phyloP scores from a whole-genome alignment of 805 yeast genomes.

The Wickerhamiella spandovensis region DNA sequence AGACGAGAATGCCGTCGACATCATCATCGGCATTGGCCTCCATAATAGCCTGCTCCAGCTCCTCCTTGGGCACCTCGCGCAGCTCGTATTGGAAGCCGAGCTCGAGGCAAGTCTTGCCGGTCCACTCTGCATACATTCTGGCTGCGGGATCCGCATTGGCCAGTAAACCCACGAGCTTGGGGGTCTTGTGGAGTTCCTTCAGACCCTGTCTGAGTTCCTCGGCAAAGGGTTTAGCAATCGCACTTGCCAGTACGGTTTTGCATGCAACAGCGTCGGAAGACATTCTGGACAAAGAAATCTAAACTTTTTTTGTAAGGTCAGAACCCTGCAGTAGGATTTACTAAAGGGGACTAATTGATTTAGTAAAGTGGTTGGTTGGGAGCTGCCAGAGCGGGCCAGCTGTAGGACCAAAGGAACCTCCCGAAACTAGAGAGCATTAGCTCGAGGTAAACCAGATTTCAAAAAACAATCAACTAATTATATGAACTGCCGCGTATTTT shows the following conservation, averaged over 20 bases:
- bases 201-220: slow-evolving; percentile 58
- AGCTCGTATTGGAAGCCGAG: slow-evolving; percentile 79
- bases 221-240: slow-evolving; percentile 68
- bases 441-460: too few species aligned
- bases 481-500: too few species aligned
- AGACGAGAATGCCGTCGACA: slow-evolving; percentile 90
- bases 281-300: not conserved
- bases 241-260: slow-evolving; percentile 67
- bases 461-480: too few species aligned
- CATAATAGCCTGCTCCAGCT: slow-evolving; percentile 68
- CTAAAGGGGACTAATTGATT: too few species aligned
- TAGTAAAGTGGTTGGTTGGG: too few species aligned
- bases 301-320: not conserved
- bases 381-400: too few species aligned
- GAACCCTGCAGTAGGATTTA: not conserved
- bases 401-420: too few species aligned
- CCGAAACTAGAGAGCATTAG: too few species aligned
- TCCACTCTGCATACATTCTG: slow-evolving; percentile 89
- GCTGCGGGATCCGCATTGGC: slow-evolving; percentile 96
- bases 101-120: slow-evolving; percentile 75
- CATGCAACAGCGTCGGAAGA: slow-evolving; percentile 12
- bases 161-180: slow-evolving; percentile 76
- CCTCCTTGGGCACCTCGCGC: slow-evolving; percentile 61
- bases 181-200: slow-evolving; percentile 38
- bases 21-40: slow-evolving; percentile 64